These are phyloP conservation scores for Glaciozyma antarctica DNA, from an alignment of 768 basidiomycete genomes.

Conservation along the genomic window DNA sequence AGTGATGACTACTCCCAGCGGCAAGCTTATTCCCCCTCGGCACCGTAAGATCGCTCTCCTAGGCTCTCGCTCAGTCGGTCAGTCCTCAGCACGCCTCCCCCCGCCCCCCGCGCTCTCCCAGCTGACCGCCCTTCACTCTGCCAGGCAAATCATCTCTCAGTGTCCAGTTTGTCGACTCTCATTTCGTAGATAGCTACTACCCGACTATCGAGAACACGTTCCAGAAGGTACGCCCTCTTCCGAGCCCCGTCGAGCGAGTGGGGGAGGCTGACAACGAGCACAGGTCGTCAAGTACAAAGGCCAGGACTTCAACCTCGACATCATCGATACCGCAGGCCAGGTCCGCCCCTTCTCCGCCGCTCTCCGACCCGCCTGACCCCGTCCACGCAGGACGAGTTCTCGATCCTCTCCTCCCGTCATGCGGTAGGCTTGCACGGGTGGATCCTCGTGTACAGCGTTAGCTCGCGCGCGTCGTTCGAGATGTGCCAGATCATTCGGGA, in stretches of 20 bases:
- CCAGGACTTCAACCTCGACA: slow-evolving; percentile 87
- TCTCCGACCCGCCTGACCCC: neutral
- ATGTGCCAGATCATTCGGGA: slow-evolving; percentile 89
- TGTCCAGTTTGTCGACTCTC: slow-evolving; percentile 83
- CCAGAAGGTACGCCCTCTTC: slow-evolving; percentile 45
- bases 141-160: slow-evolving; percentile 89
- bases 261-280: neutral
- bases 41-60: slow-evolving; percentile 79
- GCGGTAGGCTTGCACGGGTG: slow-evolving; percentile 89
- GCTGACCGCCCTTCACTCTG: neutral
- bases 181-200: slow-evolving; percentile 86
- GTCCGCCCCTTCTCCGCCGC: slow-evolving; percentile 43
- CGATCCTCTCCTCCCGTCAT: slow-evolving; percentile 83
- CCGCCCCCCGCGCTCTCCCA: neutral
- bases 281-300: slow-evolving; percentile 64
- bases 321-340: slow-evolving; percentile 97
- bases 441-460: slow-evolving; percentile 90
- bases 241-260: slow-evolving; percentile 41
- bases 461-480: slow-evolving; percentile 79
- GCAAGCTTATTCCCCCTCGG: slow-evolving; percentile 25
- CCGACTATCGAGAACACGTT: slow-evolving; percentile 89
- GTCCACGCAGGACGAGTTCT: slow-evolving; percentile 72
- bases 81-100: slow-evolving; percentile 34
- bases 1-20: slow-evolving; percentile 22
- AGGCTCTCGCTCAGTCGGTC: slow-evolving; percentile 80